Percentiles rank a stretch among this genome's conserved stretches.
phyloP scores from a whole-genome alignment of 352 stramenopile species.

The Phytophthora pseudosyringae region DNA sequence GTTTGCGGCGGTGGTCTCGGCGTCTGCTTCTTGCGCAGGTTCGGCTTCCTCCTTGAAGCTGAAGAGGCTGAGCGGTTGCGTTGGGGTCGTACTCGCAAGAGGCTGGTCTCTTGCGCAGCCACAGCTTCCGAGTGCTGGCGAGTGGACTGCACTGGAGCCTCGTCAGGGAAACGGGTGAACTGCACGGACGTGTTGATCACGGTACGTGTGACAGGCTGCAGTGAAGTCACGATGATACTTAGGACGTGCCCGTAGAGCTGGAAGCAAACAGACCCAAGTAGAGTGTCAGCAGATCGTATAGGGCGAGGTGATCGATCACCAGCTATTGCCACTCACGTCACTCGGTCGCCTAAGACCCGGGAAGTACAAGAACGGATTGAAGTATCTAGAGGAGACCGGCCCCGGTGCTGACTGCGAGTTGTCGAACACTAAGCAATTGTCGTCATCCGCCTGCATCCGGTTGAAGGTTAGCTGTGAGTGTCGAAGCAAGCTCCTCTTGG shows the following conservation, averaged over 20 bases:
- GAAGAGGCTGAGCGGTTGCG: slow-evolving; percentile 19
- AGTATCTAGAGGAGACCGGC: slow-evolving; percentile 25
- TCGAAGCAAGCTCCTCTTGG: not conserved
- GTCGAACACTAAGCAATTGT: slow-evolving; percentile 58
- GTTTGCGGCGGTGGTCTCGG: not conserved
- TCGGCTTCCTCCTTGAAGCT: slow-evolving; percentile 11
- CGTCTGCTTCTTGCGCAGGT: slow-evolving; percentile 8
- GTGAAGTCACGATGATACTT: slow-evolving; percentile 52
- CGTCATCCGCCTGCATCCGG: slow-evolving; percentile 40
- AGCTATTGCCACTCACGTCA: slow-evolving; percentile 41
- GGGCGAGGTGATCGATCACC: not conserved
- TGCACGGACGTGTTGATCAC: slow-evolving; percentile 68
- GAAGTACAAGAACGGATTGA: slow-evolving; percentile 56
- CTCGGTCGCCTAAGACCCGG: slow-evolving; percentile 43
- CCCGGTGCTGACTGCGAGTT: not conserved
- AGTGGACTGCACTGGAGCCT: slow-evolving; percentile 13
- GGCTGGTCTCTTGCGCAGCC: slow-evolving; percentile 3
- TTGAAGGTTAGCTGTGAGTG: not conserved
- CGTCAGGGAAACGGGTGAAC: slow-evolving; percentile 40
- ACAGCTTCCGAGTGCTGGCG: slow-evolving; percentile 6
- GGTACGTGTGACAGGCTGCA: slow-evolving; percentile 42
- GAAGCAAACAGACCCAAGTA: not conserved
- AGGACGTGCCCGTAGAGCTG: slow-evolving; percentile 64
- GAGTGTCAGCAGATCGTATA: not conserved
- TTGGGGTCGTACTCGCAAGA: not conserved